Percentiles rank a stretch among this genome's conserved stretches.
Evolutionary conservation across 164 flowering plant genomes (phyloP).

Genomic region (Berberis vulgaris): DNA sequence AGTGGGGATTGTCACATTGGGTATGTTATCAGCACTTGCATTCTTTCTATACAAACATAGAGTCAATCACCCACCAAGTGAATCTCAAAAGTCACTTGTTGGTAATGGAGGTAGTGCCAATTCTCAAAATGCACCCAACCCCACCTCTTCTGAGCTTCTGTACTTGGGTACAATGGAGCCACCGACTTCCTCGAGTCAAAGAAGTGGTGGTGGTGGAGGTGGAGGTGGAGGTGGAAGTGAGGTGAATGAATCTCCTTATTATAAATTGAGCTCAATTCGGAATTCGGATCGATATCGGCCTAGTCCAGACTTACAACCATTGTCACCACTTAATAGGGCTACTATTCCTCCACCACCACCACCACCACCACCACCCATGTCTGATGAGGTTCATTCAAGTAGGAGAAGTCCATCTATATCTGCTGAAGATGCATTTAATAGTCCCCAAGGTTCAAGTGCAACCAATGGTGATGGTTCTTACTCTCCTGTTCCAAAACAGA

Average conservation of each 20-base stretch:
- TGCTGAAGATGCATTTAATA: constrained; percentile 73
- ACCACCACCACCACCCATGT: constrained; percentile 10
- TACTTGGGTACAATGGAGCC: constrained; percentile 85
- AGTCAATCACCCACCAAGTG: constrained; percentile 34
- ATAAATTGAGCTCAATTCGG: constrained; percentile 42
- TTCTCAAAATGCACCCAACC: constrained; percentile 31
- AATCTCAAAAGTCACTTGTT: constrained; percentile 55
- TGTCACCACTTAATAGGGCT: constrained; percentile 58
- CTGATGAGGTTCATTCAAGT: background rate
- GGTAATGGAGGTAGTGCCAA: constrained; percentile 8
- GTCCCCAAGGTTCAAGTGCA: constrained; percentile 50
- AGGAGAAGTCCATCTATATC: constrained; percentile 34
- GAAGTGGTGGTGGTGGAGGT: constrained; percentile 1
- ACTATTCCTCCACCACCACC: background rate
- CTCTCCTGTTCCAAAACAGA: constrained; percentile 28
- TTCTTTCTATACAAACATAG: constrained; percentile 59
- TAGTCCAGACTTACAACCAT: constrained; percentile 91
- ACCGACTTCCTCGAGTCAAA: constrained; percentile 11
- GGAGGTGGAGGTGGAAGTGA: constrained; percentile 19
- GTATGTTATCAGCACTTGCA: constrained; percentile 69
- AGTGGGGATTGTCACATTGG: constrained; percentile 66
- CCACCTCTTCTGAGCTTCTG: constrained; percentile 42
- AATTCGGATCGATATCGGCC: constrained; percentile 65
- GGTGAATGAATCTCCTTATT: constrained; percentile 39
- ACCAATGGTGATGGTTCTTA: constrained; percentile 33